Base-by-base conservation (phyloP, 495 filamentous ascomycete genomes). In the Jackrogersella minutella region DNA sequence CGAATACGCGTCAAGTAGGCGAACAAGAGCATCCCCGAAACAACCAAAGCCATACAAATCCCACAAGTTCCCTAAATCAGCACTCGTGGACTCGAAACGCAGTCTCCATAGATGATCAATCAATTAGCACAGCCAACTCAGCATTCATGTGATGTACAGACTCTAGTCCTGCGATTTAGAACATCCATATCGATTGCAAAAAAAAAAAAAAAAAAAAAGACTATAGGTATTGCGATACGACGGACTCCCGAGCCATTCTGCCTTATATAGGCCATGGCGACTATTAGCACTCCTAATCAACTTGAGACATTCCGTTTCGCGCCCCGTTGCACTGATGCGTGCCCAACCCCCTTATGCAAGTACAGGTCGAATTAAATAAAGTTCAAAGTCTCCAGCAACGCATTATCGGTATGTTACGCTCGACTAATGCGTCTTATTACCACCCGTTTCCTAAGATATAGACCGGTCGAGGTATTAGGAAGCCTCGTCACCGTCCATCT, bases 401-500 rank as follows among this genome's bases (percentile, higher is more conserved):
- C 31, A 13, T 22, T 7, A 17, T 47, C 55, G 17, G 17, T 26
- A 41, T 22, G 19, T 36, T n/a, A 44, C 1, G 10, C 14, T 46
- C 19, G 28, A 40, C 31, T 56, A 21, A 39, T 49, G 26, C 31
- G 44, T 30, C 9, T 24, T 16, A n/a, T 24, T 11, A 5, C 41
- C 41, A 46, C 9, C 21, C 9, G 13, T 10, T n/a, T 26, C 3
- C 4, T 21, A 6, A 16, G 33, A 46, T 10, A 16, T 21, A 28
- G 4, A 13, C 3, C 0, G 13, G 3, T 11, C 7, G 3, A 26
- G 19, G 17, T 5, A 39, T 33, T 66, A 78, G 22, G 72, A 47
- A 14, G 55, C 72, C 62, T 82, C 79, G 4, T 80, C 72, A 3
- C 77, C 79, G 6, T 78, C 73, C 75, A 81, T 74, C 73, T 84